Conservation (phyloP, 305 asterid genomes). For the Withania somnifera region DNA sequence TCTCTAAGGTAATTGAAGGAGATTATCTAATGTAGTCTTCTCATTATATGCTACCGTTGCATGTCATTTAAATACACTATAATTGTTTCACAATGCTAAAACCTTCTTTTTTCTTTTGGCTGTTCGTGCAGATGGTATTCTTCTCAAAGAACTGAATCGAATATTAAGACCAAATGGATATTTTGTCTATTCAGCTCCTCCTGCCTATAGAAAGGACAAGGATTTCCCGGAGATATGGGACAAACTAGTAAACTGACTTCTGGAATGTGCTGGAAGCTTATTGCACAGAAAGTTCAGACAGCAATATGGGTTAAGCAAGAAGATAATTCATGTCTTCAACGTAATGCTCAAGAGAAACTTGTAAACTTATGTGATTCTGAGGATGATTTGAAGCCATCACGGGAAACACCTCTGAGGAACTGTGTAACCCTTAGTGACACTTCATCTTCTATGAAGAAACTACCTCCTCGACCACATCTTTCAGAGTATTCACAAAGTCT, state of each 20-base stretch:
- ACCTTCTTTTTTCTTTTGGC: background rate
- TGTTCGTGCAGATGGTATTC: constrained; percentile 60
- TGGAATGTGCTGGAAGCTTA: constrained; percentile 96
- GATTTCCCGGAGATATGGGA: constrained; percentile 82
- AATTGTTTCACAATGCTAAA: background rate
- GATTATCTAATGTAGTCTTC: background rate
- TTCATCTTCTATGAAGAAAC: constrained; percentile 35
- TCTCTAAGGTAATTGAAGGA: background rate
- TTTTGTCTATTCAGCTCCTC: constrained; percentile 97
- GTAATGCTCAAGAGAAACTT: constrained; percentile 42
- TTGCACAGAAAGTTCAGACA: constrained; percentile 84
- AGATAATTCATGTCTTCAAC: constrained; percentile 49
- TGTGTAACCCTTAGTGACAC: constrained; percentile 33
- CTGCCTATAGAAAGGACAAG: constrained; percentile 88
- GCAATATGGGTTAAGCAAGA: constrained; percentile 84
- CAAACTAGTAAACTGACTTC: constrained; percentile 58
- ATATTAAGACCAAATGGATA: constrained; percentile 65
- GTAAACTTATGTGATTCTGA: constrained; percentile 52
- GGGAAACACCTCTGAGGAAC: constrained; percentile 67
- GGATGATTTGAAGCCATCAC: constrained; percentile 53
- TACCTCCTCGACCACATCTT: constrained; percentile 85
- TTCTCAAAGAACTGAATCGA: constrained; percentile 81
- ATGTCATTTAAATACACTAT: background rate
- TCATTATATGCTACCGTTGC: background rate
- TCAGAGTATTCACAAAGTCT: constrained; percentile 73